These are phyloP conservation scores for Backusella sp. DNA, from an alignment of 192 early-diverging fungal genomes.

Conservation along the genomic window DNA sequence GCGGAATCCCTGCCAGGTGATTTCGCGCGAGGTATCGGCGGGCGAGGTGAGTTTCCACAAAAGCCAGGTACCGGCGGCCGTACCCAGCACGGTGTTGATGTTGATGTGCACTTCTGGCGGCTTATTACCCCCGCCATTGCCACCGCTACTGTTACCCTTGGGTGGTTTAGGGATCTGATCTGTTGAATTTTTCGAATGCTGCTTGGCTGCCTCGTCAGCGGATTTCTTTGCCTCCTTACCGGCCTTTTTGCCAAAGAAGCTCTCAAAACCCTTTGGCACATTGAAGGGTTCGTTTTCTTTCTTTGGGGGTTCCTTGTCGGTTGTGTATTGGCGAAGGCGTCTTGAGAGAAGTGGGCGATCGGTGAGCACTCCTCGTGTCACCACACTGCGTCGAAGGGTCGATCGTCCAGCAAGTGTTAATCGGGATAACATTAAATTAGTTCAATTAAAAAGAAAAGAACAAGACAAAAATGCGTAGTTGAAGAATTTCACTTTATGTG, in stretches of 20 bases:
- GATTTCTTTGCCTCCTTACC: slow-evolving; percentile 30
- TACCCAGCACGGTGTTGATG: slow-evolving; percentile 39
- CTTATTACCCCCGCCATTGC: slow-evolving; percentile 15
- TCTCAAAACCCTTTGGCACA: slow-evolving; percentile 69
- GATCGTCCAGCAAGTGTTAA: background rate
- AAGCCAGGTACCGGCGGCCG: slow-evolving; percentile 48
- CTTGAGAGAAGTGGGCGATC: background rate
- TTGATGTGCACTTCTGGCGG: slow-evolving; percentile 42
- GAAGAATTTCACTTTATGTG: background rate
- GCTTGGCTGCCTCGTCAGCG: slow-evolving; percentile 32
- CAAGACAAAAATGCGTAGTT: slow-evolving; percentile 3
- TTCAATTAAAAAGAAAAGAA: background rate
- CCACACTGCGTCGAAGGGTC: background rate
- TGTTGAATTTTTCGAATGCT: slow-evolving; percentile 21
- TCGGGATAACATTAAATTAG: slow-evolving; percentile 8
- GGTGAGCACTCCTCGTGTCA: background rate
- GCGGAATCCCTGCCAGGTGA: slow-evolving; percentile 94
- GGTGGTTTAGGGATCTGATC: slow-evolving; percentile 27
- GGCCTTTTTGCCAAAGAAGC: slow-evolving; percentile 60
- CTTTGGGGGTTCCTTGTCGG: slow-evolving; percentile 22
- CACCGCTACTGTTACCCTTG: background rate
- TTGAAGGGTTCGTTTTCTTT: slow-evolving; percentile 31
- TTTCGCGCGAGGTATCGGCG: slow-evolving; percentile 59
- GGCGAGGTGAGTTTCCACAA: slow-evolving; percentile 48
- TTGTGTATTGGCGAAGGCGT: slow-evolving; percentile 12